phyloP scores from a whole-genome alignment of 495 filamentous ascomycete species.

The Recurvomyces mirabilis region DNA sequence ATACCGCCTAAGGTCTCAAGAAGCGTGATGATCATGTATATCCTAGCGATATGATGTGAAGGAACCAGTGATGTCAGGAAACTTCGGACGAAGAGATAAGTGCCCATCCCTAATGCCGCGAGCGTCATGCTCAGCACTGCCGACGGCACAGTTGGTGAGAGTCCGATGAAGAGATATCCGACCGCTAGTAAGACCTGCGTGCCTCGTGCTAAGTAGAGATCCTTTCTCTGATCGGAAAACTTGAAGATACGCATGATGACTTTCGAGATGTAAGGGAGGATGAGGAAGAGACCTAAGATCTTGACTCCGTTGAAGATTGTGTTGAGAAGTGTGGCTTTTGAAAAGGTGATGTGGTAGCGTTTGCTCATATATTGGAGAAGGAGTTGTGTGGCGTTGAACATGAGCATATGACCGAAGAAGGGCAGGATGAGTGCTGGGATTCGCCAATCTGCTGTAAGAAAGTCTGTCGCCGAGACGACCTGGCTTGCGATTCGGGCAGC shows the following conservation, averaged over 20 bases:
- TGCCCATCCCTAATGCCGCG: conserved; percentile 12
- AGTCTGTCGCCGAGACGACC: conserved; percentile 29
- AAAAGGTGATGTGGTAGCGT: conserved; percentile 44
- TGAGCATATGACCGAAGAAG: conserved; percentile 43
- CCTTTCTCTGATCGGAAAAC: conserved; percentile 37
- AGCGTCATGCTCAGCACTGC: conserved; percentile 13
- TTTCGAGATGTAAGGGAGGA: conserved; percentile 36
- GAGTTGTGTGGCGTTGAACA: conserved; percentile 38
- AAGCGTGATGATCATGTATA: conserved; percentile 47
- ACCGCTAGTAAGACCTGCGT: conserved; percentile 43
- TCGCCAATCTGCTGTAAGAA: conserved; percentile 36
- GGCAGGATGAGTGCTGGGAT: conserved; percentile 38
- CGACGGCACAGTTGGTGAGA: conserved; percentile 16
- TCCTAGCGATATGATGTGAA: conserved; percentile 42
- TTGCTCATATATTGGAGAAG: conserved; percentile 48
- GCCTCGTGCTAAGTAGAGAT: conserved; percentile 40
- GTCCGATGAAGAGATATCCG: conserved; percentile 38
- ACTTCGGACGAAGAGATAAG: conserved; percentile 29
- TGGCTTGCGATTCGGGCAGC: conserved; percentile 6
- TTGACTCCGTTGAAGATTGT: conserved; percentile 40
- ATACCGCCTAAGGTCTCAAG: conserved; percentile 45
- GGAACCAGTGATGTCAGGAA: conserved; percentile 43
- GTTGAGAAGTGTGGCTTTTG: conserved; percentile 44
- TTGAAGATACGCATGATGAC: conserved; percentile 27
- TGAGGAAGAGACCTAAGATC: conserved; percentile 40